These are phyloP conservation scores for Pontederia crassipes DNA, from an alignment of 176 grass and related monocot genomes.

Conservation along the genomic window DNA sequence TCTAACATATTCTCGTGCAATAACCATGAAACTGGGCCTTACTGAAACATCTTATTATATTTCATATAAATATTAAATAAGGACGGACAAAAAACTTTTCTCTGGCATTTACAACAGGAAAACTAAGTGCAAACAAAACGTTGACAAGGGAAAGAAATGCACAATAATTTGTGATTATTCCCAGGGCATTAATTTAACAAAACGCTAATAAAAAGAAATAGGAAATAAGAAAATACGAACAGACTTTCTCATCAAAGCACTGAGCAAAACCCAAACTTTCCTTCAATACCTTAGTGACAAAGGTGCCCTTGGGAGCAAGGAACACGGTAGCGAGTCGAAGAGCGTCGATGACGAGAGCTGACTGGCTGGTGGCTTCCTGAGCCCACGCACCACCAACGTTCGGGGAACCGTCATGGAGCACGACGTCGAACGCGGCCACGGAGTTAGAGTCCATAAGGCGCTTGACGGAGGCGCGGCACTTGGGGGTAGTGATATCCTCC, in stretches of 20 bases:
- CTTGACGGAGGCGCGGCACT: constrained; percentile 65
- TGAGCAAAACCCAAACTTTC: too few species aligned
- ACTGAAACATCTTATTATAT: too few species aligned
- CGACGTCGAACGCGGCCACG: constrained; percentile 53
- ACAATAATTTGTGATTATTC: too few species aligned
- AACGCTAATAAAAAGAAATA: neutral
- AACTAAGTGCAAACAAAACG: too few species aligned
- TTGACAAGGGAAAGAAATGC: too few species aligned
- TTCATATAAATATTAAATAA: too few species aligned
- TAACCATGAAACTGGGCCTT: neutral
- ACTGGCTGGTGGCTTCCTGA: constrained; percentile 83
- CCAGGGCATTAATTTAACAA: too few species aligned
- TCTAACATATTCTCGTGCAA: neutral
- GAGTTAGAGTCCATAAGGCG: constrained; percentile 69
- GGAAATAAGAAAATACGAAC: neutral
- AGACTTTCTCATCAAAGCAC: too few species aligned
- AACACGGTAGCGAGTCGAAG: constrained; percentile 67
- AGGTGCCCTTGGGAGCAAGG: constrained; percentile 69
- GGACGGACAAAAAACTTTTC: too few species aligned
- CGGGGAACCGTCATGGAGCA: constrained; percentile 88
- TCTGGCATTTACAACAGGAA: too few species aligned
- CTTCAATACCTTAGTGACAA: constrained; percentile 67
- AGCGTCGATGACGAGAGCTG: constrained; percentile 63
- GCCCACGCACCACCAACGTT: constrained; percentile 88
- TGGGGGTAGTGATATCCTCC: constrained; percentile 86